phyloP scores from a whole-genome alignment of 2,329 filamentous ascomycete genomes.

The Septoria petroselini region DNA sequence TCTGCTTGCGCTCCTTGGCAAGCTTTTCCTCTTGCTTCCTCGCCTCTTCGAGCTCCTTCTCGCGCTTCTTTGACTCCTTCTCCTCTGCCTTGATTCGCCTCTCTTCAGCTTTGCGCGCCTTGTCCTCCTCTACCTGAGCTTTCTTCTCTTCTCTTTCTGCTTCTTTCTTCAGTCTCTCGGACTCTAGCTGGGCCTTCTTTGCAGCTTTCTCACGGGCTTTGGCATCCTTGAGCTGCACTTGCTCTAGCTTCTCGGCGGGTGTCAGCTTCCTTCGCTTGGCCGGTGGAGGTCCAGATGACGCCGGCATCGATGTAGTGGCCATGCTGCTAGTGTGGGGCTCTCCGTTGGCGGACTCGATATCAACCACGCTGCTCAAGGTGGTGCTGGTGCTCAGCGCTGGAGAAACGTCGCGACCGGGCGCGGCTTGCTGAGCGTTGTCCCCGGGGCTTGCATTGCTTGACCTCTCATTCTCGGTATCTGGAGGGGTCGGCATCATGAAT shows the following conservation, averaged over 20 bases:
- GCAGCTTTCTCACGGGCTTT: conserved; percentile 36
- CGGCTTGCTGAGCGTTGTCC: conserved; percentile 16
- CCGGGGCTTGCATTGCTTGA: conserved; percentile 34
- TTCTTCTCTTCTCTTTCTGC: conserved; percentile 40
- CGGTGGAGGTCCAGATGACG: conserved; percentile 31
- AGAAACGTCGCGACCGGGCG: conserved; percentile 28
- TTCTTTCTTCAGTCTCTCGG: conserved; percentile 35
- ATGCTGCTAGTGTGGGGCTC: conserved; percentile 13
- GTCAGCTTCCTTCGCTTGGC: conserved; percentile 46
- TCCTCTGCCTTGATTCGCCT: conserved; percentile 41
- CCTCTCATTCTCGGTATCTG: conserved; percentile 31
- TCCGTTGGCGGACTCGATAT: conserved; percentile 22
- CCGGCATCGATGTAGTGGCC: conserved; percentile 12
- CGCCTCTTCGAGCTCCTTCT: conserved; percentile 37
- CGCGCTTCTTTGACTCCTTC: conserved; percentile 45
- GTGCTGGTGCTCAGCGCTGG: conserved; percentile 36
- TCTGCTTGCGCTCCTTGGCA: conserved; percentile 35
- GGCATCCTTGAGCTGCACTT: conserved; percentile 28
- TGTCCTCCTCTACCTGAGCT: conserved; percentile 42
- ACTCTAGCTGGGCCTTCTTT: conserved; percentile 23
- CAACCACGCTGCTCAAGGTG: conserved; percentile 35
- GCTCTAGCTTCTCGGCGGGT: conserved; percentile 41
- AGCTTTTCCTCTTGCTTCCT: conserved; percentile 34
- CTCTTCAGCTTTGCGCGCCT: conserved; percentile 44
- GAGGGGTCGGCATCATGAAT: conserved; percentile 38